Evolutionary conservation across 345 rosid genomes (phyloP).

Genomic region (Ricinus communis): DNA sequence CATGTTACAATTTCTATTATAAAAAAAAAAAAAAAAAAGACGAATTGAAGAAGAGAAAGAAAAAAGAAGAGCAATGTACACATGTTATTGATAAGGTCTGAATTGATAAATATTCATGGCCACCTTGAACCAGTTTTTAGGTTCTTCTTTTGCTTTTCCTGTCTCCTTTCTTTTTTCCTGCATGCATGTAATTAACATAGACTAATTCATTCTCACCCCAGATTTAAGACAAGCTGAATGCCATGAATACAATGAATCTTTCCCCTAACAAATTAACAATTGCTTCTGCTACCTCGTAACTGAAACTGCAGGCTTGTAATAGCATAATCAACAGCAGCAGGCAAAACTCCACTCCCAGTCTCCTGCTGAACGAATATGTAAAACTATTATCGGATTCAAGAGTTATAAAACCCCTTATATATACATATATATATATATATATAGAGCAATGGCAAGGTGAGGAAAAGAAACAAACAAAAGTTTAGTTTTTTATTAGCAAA

Average conservation of each 20-base stretch:
- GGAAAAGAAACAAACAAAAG: no score
- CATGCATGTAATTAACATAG: not conserved
- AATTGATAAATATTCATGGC: not conserved
- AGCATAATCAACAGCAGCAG: constrained; percentile 4
- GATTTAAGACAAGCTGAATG: not conserved
- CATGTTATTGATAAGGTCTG: not conserved
- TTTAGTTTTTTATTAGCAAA: no score
- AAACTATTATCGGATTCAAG: not conserved
- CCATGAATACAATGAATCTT: not conserved
- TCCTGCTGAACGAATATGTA: constrained; percentile 9
- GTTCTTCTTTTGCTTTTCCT: not conserved
- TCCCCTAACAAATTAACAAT: no score
- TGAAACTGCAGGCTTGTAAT: not conserved
- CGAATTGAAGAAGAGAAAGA: not conserved
- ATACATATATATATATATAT: no score
- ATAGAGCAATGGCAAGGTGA: no score
- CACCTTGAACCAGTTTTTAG: not conserved
- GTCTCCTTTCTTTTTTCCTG: not conserved
- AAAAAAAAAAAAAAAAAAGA: no score
- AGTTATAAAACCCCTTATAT: no score
- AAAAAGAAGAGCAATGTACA: not conserved
- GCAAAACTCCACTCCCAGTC: constrained; percentile 2
- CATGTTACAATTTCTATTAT: no score
- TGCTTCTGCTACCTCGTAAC: no score
- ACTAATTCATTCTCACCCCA: not conserved